Percentiles rank a stretch among this genome's conserved stretches.
Evolutionary conservation across 768 basidiomycete species (phyloP).

Genomic region (Lanmaoa rubissima): DNA sequence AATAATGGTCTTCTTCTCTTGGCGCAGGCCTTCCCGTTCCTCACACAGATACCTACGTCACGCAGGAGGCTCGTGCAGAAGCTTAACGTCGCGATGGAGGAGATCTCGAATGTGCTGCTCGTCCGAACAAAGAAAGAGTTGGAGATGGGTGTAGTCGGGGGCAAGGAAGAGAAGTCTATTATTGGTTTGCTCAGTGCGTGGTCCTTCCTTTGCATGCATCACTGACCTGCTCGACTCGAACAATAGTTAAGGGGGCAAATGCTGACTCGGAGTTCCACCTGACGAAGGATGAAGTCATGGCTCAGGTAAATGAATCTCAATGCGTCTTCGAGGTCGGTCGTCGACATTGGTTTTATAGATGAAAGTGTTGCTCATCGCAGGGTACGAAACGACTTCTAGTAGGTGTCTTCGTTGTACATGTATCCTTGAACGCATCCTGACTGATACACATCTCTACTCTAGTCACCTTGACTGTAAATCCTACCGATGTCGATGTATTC

Average conservation of each 20-base stretch:
- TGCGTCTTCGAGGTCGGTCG: background rate
- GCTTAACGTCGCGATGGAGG: slow-evolving; percentile 35
- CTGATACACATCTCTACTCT: background rate
- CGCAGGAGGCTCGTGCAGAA: slow-evolving; percentile 28
- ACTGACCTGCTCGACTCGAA: too few relatives aligned
- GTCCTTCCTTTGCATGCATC: too few relatives aligned
- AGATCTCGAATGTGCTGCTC: slow-evolving; percentile 41
- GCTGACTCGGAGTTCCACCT: too few relatives aligned
- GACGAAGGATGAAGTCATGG: slow-evolving; percentile 28
- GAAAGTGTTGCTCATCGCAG: slow-evolving; percentile 12
- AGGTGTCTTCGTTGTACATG: background rate
- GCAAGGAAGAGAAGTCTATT: slow-evolving; percentile 25
- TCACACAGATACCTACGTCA: slow-evolving; percentile 37
- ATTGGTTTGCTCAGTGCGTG: slow-evolving; percentile 24
- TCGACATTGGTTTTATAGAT: slow-evolving; percentile 24
- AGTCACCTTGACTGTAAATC: slow-evolving; percentile 18
- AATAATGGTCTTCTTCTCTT: slow-evolving; percentile 36
- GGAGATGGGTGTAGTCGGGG: slow-evolving; percentile 19
- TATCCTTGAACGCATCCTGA: background rate
- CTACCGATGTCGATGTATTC: background rate
- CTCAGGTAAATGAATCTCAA: slow-evolving; percentile 15
- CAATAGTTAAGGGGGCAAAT: too few relatives aligned
- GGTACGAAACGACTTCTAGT: slow-evolving; percentile 19
- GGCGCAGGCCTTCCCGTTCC: slow-evolving; percentile 34
- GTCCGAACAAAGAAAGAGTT: slow-evolving; percentile 34